Evolutionary conservation across 768 basidiomycete genomes (phyloP).

Genomic region (Omphalotus guepiniiformis): DNA sequence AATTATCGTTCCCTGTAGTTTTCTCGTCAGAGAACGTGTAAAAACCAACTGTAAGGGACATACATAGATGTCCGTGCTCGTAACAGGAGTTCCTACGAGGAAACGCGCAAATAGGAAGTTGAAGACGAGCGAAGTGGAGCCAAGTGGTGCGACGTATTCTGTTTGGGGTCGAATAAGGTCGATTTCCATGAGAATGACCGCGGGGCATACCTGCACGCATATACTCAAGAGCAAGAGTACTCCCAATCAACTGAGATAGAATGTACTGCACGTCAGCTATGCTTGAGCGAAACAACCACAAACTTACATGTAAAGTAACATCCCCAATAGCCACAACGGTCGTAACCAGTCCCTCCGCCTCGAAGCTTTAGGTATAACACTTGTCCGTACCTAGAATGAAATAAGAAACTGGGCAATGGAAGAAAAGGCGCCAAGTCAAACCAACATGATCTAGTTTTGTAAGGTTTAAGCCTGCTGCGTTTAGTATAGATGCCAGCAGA

Average conservation of each 20-base stretch:
- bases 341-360: conserved; percentile 76
- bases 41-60: conserved; percentile 18
- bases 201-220: conserved; percentile 67
- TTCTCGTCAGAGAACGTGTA: not conserved
- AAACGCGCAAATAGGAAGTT: conserved; percentile 94
- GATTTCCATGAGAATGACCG: not conserved
- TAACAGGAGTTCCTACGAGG: conserved; percentile 82
- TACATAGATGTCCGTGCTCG: conserved; percentile 78
- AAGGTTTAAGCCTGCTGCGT: conserved; percentile 90
- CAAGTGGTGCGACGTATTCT: conserved; percentile 96
- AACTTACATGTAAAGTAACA: conserved; percentile 87
- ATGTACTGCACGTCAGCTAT: conserved; percentile 30
- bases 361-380: conserved; percentile 68
- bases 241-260: conserved; percentile 82
- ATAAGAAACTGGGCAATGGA: not conserved
- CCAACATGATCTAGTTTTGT: conserved; percentile 95
- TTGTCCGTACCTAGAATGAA: conserved; percentile 57
- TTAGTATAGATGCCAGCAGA: conserved; percentile 77
- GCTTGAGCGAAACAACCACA: not conserved
- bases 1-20: conserved; percentile 66
- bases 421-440: too few relatives aligned
- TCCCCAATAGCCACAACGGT: conserved; percentile 87
- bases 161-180: conserved; percentile 12
- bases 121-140: conserved; percentile 90
- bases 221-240: conserved; percentile 82